Evolutionary conservation across 2,329 filamentous ascomycete species (phyloP).

Genomic region (Lecanicillium sp.): DNA sequence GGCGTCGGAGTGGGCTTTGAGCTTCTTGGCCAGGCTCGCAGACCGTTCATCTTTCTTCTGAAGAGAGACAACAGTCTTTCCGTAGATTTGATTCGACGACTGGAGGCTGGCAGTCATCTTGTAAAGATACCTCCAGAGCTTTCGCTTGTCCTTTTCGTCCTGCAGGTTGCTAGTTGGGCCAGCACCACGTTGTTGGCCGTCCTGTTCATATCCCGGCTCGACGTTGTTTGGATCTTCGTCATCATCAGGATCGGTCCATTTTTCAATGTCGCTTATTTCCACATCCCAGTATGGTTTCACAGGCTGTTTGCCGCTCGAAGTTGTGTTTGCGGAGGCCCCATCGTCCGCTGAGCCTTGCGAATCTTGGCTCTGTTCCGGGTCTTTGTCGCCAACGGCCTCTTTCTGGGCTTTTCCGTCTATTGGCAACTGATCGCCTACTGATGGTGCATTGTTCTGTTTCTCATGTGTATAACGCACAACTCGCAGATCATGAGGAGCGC

Average conservation of each 20-base stretch:
- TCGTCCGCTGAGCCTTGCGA: too few species aligned
- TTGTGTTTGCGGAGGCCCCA: neutral
- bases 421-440: too few species aligned
- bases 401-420: too few species aligned
- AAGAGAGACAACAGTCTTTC: slow-evolving; percentile 43
- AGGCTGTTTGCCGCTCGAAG: too few species aligned
- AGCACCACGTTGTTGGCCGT: slow-evolving; percentile 24
- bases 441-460: too few species aligned
- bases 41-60: slow-evolving; percentile 29
- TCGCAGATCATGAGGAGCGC: slow-evolving; percentile 12
- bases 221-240: slow-evolving; percentile 25
- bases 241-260: slow-evolving; percentile 28
- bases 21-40: slow-evolving; percentile 19
- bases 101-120: slow-evolving; percentile 27
- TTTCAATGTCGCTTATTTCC: slow-evolving; percentile 23
- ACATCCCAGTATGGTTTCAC: slow-evolving; percentile 22
- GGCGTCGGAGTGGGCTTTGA: slow-evolving; percentile 25
- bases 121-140: slow-evolving; percentile 31
- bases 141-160: slow-evolving; percentile 34
- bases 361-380: too few species aligned
- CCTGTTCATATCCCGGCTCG: slow-evolving; percentile 27
- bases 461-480: slow-evolving; percentile 23
- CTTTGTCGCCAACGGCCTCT: too few species aligned
- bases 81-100: slow-evolving; percentile 45
- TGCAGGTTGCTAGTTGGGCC: slow-evolving; percentile 25